Conservation (phyloP, 2,329 filamentous ascomycete genomes). For the Aspergillus pseudonomiae region DNA sequence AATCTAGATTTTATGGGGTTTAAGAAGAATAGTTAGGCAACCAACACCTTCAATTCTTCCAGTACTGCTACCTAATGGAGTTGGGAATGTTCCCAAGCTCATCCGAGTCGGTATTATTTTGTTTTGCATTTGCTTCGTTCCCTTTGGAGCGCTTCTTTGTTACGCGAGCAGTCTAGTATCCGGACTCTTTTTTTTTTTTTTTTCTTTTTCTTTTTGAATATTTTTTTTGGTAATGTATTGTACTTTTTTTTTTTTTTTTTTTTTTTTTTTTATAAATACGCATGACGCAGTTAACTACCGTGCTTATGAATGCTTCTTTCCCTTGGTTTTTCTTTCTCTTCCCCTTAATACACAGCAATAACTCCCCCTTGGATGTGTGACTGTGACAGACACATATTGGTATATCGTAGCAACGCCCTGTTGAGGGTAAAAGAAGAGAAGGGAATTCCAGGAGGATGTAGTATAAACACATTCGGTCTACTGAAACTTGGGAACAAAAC, state of each 20-base stretch:
- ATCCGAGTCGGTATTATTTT: background rate
- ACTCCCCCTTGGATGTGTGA: background rate
- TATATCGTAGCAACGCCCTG: background rate
- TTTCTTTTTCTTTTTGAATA: no score
- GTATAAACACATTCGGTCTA: no score
- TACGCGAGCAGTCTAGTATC: background rate
- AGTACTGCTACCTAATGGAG: background rate
- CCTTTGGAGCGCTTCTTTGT: background rate
- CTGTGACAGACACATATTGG: background rate
- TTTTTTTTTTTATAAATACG: background rate
- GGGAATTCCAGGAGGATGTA: background rate
- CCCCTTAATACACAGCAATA: background rate
- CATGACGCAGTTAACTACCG: background rate
- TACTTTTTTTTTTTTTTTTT: no score
- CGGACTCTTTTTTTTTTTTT: background rate
- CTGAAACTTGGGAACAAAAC: no score
- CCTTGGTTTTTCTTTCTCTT: background rate
- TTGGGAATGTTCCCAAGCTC: background rate
- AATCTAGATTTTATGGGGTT: constrained; percentile 9
- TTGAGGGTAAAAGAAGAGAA: background rate
- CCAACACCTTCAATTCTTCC: background rate
- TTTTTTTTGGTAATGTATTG: no score
- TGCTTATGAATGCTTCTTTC: background rate
- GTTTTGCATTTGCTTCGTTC: background rate
- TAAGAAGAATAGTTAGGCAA: constrained; percentile 4